Conservation (phyloP, 1,284 basidiomycete species). For the Heterobasidion parviporum region DNA sequence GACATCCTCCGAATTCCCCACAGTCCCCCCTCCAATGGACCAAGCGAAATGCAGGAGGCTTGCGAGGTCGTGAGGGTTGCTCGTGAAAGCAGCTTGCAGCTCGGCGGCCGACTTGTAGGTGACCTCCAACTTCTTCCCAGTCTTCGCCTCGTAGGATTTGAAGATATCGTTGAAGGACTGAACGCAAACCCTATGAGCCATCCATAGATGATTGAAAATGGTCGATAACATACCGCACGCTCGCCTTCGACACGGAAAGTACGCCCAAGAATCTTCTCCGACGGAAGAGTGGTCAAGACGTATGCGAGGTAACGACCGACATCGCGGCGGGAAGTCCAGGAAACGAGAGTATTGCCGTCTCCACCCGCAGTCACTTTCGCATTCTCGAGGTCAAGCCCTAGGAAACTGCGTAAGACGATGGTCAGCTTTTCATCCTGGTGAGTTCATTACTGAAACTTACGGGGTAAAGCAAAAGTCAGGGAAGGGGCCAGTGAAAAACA, state of each 20-base stretch:
- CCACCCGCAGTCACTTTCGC: conserved; percentile 24
- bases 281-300: conserved; percentile 23
- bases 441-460: not conserved
- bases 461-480: conserved; percentile 4
- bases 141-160: conserved; percentile 7
- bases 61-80: conserved; percentile 2
- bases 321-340: conserved; percentile 24
- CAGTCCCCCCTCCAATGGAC: conserved; percentile 6
- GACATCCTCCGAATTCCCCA: conserved; percentile 7
- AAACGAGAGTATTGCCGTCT: conserved; percentile 20
- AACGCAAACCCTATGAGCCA: not conserved
- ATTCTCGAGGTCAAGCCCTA: conserved; percentile 14
- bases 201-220: not conserved
- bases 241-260: conserved; percentile 30
- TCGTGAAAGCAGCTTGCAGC: conserved; percentile 4
- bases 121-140: conserved; percentile 11
- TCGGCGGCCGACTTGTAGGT: conserved; percentile 5
- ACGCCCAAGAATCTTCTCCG: conserved; percentile 18
- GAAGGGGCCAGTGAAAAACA: conserved; percentile 9
- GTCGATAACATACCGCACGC: conserved; percentile 13
- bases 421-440: not conserved
- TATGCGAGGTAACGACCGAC: conserved; percentile 28
- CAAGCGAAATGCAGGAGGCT: conserved; percentile 5
- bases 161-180: conserved; percentile 12
- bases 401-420: not conserved